Evolutionary conservation across 2,329 filamentous ascomycete genomes (phyloP).

Genomic region (Fusarium oligoseptatum): DNA sequence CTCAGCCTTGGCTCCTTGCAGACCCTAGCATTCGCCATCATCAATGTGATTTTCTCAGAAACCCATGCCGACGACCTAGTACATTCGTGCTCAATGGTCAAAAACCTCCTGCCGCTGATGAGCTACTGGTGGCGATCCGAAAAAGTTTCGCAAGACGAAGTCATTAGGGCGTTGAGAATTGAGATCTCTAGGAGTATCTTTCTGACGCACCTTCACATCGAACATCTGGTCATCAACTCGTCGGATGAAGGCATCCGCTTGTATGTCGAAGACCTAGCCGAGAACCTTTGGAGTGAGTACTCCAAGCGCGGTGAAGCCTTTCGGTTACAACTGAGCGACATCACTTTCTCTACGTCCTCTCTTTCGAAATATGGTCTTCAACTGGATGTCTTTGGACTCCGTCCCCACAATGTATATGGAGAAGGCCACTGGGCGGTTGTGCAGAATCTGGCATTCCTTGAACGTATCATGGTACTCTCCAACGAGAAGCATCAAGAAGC

Average conservation of each 20-base stretch:
- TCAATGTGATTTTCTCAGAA: conserved; percentile 78
- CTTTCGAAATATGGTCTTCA: conserved; percentile 60
- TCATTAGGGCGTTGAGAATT: conserved; percentile 75
- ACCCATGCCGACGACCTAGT: conserved; percentile 77
- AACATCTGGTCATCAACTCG: conserved; percentile 65
- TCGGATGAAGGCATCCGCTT: conserved; percentile 55
- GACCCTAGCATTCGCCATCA: conserved; percentile 78
- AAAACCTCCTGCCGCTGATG: conserved; percentile 77
- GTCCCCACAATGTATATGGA: conserved; percentile 64
- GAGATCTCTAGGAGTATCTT: conserved; percentile 83
- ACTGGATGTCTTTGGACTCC: conserved; percentile 66
- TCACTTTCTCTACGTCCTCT: conserved; percentile 68
- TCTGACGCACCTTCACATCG: conserved; percentile 72
- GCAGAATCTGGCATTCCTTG: conserved; percentile 70
- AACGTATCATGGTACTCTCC: conserved; percentile 59
- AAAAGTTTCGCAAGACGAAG: conserved; percentile 70
- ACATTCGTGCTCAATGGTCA: conserved; percentile 71
- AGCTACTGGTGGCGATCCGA: conserved; percentile 84
- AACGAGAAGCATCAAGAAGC: conserved; percentile 37
- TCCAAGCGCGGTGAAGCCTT: conserved; percentile 76
- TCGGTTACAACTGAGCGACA: conserved; percentile 82
- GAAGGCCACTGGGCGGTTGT: conserved; percentile 73
- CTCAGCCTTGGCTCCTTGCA: conserved; percentile 74
- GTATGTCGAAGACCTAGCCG: conserved; percentile 74
- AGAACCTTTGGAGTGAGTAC: conserved; percentile 84